Evolutionary conservation across 495 filamentous ascomycete species (phyloP), one percentile per base, ranked within the genome.

Genomic region (Aspergillus bertholletiae): DNA sequence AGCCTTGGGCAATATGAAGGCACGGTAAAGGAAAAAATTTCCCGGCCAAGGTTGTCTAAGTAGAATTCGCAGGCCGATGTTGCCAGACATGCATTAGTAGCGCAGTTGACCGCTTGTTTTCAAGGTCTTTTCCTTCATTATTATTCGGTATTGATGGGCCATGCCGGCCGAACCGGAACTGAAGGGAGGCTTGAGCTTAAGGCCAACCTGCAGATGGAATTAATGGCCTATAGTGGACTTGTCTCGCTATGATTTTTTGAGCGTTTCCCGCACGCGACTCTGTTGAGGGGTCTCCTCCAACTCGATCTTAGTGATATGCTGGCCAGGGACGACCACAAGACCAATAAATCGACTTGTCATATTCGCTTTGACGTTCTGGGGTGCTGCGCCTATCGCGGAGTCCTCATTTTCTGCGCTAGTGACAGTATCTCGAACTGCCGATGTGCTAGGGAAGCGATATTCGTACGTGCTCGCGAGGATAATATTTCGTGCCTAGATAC

Each of bases 271-370:
- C 65, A 64, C 54, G 43, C 63, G 60, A 61, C 48, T 51, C 40
- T 57, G 55, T 51, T 57, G 56, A 50, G 65, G 57, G 32, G 59
- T 68, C 60, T 92, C 88, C 68, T 97, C 92, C 30, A 89, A 78
- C 71, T 97, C 93, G 57, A 98, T 92, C 74, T 85, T 90, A 55
- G 78, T 84, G 56, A 98, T 89, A 63, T 92, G 78, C 57, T 88
- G 74, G 13, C 95, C 93, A 1, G 95, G 94, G 8, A 97, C 83
- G 7, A 96, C 92, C 28, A 98, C 87, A 7, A 97, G 75, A 0
- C 94, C 94, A 40, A 98, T 83, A 62, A 89, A 91, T 24, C 94
- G 83, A 58, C 86, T 89, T 13, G 83, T 88, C 84, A 96, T 88
- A 61, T 88, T 80, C 56, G 88, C 63, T 53, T 78, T 84, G 18